Percentiles rank a stretch among this genome's conserved stretches.
Conservation (phyloP, 2,329 filamentous ascomycete species). For the Epicoccum nigrum region DNA sequence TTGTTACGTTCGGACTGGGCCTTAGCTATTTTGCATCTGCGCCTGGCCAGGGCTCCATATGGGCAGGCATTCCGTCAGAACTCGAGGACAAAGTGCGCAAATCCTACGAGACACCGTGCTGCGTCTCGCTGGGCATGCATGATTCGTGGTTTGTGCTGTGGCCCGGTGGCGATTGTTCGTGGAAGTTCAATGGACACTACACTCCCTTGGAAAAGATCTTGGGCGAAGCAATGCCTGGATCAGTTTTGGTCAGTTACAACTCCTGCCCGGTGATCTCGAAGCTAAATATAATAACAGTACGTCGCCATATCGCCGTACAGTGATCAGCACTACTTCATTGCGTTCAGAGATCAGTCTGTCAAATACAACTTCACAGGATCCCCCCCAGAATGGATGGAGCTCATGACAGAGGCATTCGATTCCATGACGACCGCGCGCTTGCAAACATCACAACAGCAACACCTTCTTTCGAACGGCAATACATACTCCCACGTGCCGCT, state of each 20-base stretch:
- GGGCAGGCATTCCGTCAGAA: conserved; percentile 42
- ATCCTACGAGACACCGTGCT: conserved; percentile 38
- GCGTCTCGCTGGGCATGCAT: conserved; percentile 38
- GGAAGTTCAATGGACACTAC: conserved; percentile 45
- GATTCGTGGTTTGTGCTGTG: conserved; percentile 45
- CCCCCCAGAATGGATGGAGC: conserved; percentile 41
- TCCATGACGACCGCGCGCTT: conserved; percentile 37
- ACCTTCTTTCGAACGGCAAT: background rate
- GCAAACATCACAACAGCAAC: conserved; percentile 25
- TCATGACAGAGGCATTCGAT: conserved; percentile 42
- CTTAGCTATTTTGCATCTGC: conserved; percentile 42
- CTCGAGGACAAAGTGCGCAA: conserved; percentile 44
- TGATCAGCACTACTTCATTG: conserved; percentile 42
- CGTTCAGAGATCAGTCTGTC: conserved; percentile 39
- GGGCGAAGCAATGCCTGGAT: conserved; percentile 30
- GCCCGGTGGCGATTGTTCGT: conserved; percentile 37
- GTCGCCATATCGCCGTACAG: conserved; percentile 44
- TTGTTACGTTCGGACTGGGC: conserved; percentile 42
- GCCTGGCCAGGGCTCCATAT: conserved; percentile 40
- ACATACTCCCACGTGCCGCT: conserved; percentile 13
- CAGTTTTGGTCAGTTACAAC: conserved; percentile 34
- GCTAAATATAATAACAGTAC: conserved; percentile 26
- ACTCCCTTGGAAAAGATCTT: conserved; percentile 36
- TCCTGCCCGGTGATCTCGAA: background rate
- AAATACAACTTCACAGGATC: conserved; percentile 44